phyloP scores from a whole-genome alignment of 495 filamentous ascomycete genomes.

The Hypoxylon intermedium region DNA sequence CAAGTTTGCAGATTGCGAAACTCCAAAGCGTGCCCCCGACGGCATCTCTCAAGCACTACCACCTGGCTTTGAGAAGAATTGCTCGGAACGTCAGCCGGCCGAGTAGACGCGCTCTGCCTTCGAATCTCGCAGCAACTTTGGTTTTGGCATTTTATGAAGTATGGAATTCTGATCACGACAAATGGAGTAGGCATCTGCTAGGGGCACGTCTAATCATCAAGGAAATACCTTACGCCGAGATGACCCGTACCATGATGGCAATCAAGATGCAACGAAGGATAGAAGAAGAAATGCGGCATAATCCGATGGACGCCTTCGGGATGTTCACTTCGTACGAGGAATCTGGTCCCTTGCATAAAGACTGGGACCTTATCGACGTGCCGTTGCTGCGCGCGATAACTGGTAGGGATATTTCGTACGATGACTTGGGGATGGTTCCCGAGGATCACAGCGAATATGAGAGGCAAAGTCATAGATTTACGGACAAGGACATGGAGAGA shows the following conservation, averaged over 20 bases:
- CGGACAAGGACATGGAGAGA: slow-evolving; percentile 74
- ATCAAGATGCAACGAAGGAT: slow-evolving; percentile 55
- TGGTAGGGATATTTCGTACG: slow-evolving; percentile 46
- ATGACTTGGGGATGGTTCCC: slow-evolving; percentile 41
- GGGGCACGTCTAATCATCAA: slow-evolving; percentile 82
- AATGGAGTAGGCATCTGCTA: slow-evolving; percentile 91
- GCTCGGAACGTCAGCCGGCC: slow-evolving; percentile 75
- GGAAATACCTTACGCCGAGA: slow-evolving; percentile 78
- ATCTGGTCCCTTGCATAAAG: slow-evolving; percentile 35
- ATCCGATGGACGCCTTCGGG: slow-evolving; percentile 31
- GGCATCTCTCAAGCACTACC: slow-evolving; percentile 89
- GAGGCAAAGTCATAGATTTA: slow-evolving; percentile 51
- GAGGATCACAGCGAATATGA: slow-evolving; percentile 37
- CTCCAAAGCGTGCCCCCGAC: slow-evolving; percentile 74
- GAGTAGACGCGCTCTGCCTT: slow-evolving; percentile 73
- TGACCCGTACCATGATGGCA: slow-evolving; percentile 71
- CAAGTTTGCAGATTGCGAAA: slow-evolving; percentile 87
- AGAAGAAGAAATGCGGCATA: slow-evolving; percentile 39
- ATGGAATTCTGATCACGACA: slow-evolving; percentile 90
- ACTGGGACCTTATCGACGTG: slow-evolving; percentile 46
- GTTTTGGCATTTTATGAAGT: slow-evolving; percentile 93
- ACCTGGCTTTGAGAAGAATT: slow-evolving; percentile 79
- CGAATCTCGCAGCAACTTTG: slow-evolving; percentile 87
- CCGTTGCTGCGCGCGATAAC: slow-evolving; percentile 49
- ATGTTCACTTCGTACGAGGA: slow-evolving; percentile 38